Percentiles rank a stretch among this genome's conserved stretches.
Evolutionary conservation across 495 filamentous ascomycete species (phyloP).

Genomic region (Apodospora peruviana): DNA sequence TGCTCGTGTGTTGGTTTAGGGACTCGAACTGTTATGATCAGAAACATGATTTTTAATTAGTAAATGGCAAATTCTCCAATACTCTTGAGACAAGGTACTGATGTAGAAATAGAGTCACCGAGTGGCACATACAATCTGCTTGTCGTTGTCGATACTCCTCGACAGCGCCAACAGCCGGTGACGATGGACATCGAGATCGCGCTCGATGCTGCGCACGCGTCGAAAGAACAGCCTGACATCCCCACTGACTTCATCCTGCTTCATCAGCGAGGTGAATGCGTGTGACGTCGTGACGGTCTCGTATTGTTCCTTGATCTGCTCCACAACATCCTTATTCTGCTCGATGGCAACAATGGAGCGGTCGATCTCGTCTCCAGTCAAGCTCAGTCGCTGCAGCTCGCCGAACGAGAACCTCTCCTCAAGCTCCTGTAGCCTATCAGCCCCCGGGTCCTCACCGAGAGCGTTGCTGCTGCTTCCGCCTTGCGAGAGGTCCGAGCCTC

Average conservation of each 20-base stretch:
- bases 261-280: conserved; percentile 3
- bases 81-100: no score
- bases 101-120: no score
- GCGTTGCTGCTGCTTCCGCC: background rate
- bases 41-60: background rate
- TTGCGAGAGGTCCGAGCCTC: background rate
- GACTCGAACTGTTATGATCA: conserved; percentile 59
- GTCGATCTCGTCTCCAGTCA: conserved; percentile 34
- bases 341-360: conserved; percentile 29
- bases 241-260: conserved; percentile 2
- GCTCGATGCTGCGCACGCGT: background rate
- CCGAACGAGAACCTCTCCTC: conserved; percentile 27
- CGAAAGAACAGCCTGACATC: conserved; percentile 4
- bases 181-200: conserved; percentile 5
- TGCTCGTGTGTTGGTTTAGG: conserved; percentile 70
- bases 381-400: conserved; percentile 34
- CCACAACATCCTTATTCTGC: conserved; percentile 31
- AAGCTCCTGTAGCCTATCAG: conserved; percentile 9
- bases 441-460: background rate
- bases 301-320: conserved; percentile 25
- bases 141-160: background rate
- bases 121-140: conserved; percentile 1
- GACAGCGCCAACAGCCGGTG: conserved; percentile 1
- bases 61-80: background rate
- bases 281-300: background rate